Percentiles rank a stretch among this genome's conserved stretches.
Evolutionary conservation across 2,329 filamentous ascomycete species (phyloP).

Genomic region (Colletotrichum lindemuthianum): DNA sequence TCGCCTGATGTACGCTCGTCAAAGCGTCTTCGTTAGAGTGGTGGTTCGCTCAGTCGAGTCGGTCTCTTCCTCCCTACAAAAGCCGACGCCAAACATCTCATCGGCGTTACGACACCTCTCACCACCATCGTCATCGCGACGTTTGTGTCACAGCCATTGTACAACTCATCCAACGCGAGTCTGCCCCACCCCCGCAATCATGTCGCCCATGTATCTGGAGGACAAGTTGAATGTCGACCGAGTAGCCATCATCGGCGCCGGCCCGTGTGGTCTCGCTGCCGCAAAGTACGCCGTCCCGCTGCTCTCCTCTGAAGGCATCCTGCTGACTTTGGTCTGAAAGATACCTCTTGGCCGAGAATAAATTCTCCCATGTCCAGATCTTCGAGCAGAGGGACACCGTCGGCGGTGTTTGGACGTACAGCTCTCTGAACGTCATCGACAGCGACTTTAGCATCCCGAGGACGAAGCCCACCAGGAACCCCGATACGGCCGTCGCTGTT

Average conservation of each 20-base stretch:
- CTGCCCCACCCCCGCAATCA: conserved; percentile 13
- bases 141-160: background rate
- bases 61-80: background rate
- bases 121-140: background rate
- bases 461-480: conserved; percentile 42
- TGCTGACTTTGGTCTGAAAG: conserved; percentile 49
- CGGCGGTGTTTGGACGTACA: conserved; percentile 81
- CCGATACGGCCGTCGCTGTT: conserved; percentile 56
- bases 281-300: conserved; percentile 48
- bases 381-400: conserved; percentile 74
- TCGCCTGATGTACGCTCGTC: conserved; percentile 15
- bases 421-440: conserved; percentile 40
- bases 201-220: conserved; percentile 37
- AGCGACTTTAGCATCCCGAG: conserved; percentile 39
- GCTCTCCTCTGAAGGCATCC: background rate
- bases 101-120: background rate
- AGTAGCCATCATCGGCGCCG: conserved; percentile 78
- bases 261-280: conserved; percentile 73
- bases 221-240: conserved; percentile 49
- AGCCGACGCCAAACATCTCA: background rate
- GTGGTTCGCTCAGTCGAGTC: conserved; percentile 12
- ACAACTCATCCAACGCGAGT: background rate
- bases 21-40: background rate
- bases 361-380: conserved; percentile 71
- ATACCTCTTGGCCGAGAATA: conserved; percentile 72